A percentile compares a stretch with the other conserved stretches of the same genome.
phyloP scores from a whole-genome alignment of 176 grass and related monocot genomes.

The Musa itinerans region DNA sequence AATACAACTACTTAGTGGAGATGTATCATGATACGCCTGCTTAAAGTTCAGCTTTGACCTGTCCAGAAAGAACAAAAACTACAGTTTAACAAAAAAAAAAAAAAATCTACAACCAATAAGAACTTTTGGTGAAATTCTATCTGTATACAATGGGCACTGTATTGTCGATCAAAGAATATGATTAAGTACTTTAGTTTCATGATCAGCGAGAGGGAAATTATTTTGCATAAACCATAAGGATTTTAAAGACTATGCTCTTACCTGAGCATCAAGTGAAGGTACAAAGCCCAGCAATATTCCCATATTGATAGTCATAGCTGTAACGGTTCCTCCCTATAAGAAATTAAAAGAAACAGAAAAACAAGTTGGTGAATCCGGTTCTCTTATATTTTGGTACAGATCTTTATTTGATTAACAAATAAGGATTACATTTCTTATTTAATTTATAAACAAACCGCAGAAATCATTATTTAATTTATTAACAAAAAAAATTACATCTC shows the following conservation, averaged over 20 bases:
- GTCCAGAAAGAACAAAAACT: neutral
- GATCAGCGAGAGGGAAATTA: neutral
- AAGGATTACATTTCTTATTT: too few species aligned
- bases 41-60: neutral
- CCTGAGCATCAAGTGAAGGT: slow-evolving; percentile 58
- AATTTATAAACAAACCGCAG: too few species aligned
- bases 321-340: slow-evolving; percentile 67
- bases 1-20: too few species aligned
- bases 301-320: slow-evolving; percentile 88
- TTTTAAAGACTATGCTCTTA: slow-evolving; percentile 22
- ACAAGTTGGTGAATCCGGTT: too few species aligned
- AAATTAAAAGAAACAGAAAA: neutral
- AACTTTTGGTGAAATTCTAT: neutral
- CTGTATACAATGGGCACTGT: neutral
- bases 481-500: too few species aligned
- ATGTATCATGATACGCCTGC: neutral
- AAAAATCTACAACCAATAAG: too few species aligned
- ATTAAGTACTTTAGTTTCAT: slow-evolving; percentile 11
- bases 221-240: slow-evolving; percentile 7
- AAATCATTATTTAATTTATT: neutral
- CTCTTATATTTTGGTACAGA: too few species aligned
- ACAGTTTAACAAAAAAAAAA: neutral
- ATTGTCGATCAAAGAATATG: neutral
- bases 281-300: slow-evolving; percentile 82
- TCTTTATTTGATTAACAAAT: too few species aligned